Conservation (phyloP, 164 flowering plant species). For the Vitis amurensis region DNA sequence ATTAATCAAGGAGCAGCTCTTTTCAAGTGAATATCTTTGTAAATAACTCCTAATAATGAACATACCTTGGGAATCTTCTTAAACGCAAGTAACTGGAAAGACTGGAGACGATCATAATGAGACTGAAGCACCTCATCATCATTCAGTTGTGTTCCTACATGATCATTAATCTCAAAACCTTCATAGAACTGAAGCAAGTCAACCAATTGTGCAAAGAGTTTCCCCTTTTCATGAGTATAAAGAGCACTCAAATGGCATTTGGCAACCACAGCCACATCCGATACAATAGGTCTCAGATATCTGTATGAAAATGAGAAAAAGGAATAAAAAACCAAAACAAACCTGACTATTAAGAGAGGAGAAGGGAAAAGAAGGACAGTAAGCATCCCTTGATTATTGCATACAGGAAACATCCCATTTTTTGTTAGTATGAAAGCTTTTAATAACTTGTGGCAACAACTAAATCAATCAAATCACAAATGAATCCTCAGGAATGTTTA, state of each 20-base stretch:
- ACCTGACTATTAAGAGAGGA: neutral
- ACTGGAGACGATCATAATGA: slow-evolving; percentile 81
- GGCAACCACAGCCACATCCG: slow-evolving; percentile 92
- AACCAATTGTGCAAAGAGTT: slow-evolving; percentile 88
- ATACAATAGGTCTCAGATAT: slow-evolving; percentile 79
- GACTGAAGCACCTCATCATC: slow-evolving; percentile 89
- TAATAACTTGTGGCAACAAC: no score
- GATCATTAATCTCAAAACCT: slow-evolving; percentile 92
- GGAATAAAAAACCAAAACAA: neutral
- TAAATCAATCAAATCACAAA: no score
- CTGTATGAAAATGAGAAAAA: slow-evolving; percentile 34
- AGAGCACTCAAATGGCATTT: slow-evolving; percentile 94
- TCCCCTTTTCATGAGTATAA: slow-evolving; percentile 83
- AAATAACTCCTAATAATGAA: neutral
- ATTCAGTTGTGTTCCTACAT: slow-evolving; percentile 73
- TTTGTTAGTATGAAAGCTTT: no score
- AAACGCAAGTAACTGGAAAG: slow-evolving; percentile 87
- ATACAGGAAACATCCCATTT: neutral
- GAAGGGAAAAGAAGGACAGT: no score
- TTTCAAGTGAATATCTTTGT: neutral
- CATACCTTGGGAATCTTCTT: slow-evolving; percentile 92
- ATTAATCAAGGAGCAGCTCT: neutral
- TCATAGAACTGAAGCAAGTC: slow-evolving; percentile 95
- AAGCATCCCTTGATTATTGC: neutral
- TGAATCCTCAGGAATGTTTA: no score